Conservation (phyloP, 78 protist species). For the Tieghemostelium lacteum region DNA sequence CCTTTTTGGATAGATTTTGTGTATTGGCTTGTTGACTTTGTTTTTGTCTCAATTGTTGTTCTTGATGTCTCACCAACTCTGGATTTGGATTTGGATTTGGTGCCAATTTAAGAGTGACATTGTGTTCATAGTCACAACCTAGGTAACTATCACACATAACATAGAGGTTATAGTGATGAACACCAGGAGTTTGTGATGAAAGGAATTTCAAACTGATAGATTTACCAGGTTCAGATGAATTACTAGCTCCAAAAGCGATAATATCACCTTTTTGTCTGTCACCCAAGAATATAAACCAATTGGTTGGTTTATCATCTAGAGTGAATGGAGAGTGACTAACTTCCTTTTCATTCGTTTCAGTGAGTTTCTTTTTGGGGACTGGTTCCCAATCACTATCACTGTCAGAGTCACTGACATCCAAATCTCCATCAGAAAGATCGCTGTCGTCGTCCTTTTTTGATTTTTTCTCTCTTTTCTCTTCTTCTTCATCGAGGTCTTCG, state of each 20-base stretch:
- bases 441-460: not conserved
- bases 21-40: not conserved
- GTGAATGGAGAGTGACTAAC: constrained; percentile 48
- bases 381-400: constrained; percentile 50
- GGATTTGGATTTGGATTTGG: constrained; percentile 56
- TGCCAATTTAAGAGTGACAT: not conserved
- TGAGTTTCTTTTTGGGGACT: not conserved
- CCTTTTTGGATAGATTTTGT: too few species aligned
- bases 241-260: constrained; percentile 32
- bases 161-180: constrained; percentile 3
- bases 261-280: constrained; percentile 36
- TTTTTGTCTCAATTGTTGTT: not conserved
- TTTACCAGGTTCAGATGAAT: constrained; percentile 34
- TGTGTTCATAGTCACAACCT: constrained; percentile 41
- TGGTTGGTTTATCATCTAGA: constrained; percentile 40
- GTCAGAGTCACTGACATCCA: constrained; percentile 22
- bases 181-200: constrained; percentile 18
- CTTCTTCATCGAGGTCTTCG: not conserved
- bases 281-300: constrained; percentile 48
- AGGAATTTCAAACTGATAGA: constrained; percentile 41
- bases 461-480: not conserved
- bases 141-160: constrained; percentile 70
- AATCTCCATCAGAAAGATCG: constrained; percentile 21
- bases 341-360: too few species aligned
- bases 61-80: not conserved